Evolutionary conservation across 2,329 filamentous ascomycete species (phyloP).

Genomic region (Claviceps spartinae): DNA sequence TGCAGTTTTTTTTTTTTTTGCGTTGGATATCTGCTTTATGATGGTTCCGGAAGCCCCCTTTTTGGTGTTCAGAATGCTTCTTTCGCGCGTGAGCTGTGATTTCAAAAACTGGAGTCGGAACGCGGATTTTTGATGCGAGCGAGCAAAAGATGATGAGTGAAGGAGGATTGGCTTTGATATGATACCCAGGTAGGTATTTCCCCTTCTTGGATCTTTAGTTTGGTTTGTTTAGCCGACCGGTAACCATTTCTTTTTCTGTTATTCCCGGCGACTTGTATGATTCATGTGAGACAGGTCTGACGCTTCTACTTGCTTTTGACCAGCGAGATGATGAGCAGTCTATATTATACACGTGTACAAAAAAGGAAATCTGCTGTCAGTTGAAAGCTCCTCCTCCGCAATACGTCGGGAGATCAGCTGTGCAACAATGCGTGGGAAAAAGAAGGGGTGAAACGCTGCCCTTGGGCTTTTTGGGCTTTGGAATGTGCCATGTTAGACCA

Average conservation of each 20-base stretch:
- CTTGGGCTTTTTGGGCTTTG: neutral
- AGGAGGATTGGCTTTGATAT: neutral
- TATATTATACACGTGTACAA: neutral
- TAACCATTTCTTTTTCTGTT: neutral
- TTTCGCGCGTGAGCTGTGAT: neutral
- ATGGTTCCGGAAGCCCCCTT: neutral
- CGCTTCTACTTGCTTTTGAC: neutral
- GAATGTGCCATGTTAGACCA: neutral
- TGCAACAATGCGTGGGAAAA: neutral
- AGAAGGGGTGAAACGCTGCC: neutral
- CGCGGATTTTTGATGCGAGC: neutral
- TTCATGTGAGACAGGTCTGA: neutral
- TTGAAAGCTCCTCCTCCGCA: neutral
- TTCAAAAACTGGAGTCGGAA: neutral
- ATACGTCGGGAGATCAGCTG: neutral
- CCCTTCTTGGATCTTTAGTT: too few relatives aligned
- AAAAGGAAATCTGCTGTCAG: neutral
- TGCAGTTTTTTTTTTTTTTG: neutral
- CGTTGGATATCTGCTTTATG: neutral
- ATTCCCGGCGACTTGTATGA: neutral
- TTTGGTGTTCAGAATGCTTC: neutral
- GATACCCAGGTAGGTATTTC: too few relatives aligned
- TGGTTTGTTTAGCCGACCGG: too few relatives aligned
- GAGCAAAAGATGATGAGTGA: neutral
- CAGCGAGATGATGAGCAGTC: neutral